Base-by-base conservation (phyloP, 1,139 yeast genomes). In the Candida smagusa region DNA sequence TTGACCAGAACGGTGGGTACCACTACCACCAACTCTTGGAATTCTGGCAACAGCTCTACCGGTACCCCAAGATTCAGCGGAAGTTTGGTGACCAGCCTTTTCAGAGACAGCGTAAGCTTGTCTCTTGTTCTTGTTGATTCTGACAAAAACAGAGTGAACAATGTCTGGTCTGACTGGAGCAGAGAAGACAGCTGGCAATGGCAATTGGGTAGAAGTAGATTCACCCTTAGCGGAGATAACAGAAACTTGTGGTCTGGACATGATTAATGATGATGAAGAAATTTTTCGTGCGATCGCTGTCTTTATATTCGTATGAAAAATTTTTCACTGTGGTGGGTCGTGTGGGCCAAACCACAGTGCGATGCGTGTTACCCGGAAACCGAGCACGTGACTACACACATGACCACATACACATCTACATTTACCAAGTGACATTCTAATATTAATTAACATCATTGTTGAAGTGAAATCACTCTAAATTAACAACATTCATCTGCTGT, bases 31-130 rank as follows among this genome's bases (percentile, higher is more conserved):
- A 71, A 92, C 97, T 84, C 98, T 90, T 81, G 98, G 98, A 74
- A 92, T 90, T 84, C 98, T 92, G 79, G 98, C 97, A 69, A 92
- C 97, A 77, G 98, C 98, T 82, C 98, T 90, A 84, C 98, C 98
- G 62, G 98, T 94, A 88, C 98, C 98, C 98, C 98, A 92, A 52
- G 98, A 92, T 78, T 89, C 97, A 71, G 98, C 98, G 54, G 98
- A 92, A 74, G 97, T 90, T 81, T 92, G 97, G 83, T 88, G 96
- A 81, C 98, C 98, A 64, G 98, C 98, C 77, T 88, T 87, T 71
- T 83, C 89, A 63, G 97, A 84, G 62, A 92, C 98, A 69, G 98
- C 97, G 84, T 92, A 92, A 73, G 98, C 97, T 81, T 92, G 98
- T 80, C 98, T 90, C 90, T 90, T 90, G 96, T 92, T 92, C 92